Percentiles rank a stretch among this genome's conserved stretches.
Evolutionary conservation across 2,329 filamentous ascomycete genomes (phyloP).

Genomic region (Dactylellina haptotyla): DNA sequence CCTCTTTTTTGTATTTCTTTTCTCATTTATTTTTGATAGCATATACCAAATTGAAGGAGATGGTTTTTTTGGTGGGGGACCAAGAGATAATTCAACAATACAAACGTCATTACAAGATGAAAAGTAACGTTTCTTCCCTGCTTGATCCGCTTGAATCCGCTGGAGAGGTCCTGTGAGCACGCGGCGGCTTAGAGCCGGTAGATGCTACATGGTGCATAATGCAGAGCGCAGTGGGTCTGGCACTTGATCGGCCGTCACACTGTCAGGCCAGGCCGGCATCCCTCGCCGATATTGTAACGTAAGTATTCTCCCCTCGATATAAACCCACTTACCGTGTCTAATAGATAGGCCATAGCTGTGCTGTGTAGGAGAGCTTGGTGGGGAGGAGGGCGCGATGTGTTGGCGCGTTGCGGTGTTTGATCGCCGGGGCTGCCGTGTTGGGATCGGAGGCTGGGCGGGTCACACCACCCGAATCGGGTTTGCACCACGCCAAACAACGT

Average conservation of each 20-base stretch:
- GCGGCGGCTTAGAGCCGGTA: slow-evolving; percentile 7
- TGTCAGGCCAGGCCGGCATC: no score
- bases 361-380: neutral
- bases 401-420: slow-evolving; percentile 3
- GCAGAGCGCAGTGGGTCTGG: neutral
- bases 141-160: slow-evolving; percentile 29
- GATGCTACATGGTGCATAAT: no score
- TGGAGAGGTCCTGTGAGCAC: slow-evolving; percentile 2
- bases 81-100: no score
- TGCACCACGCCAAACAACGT: no score
- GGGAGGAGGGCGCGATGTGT: neutral
- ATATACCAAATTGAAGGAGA: slow-evolving; percentile 1
- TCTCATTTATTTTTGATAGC: neutral
- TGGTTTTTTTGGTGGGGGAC: no score
- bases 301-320: neutral
- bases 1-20: neutral
- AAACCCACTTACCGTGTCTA: neutral
- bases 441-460: neutral
- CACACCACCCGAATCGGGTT: slow-evolving; percentile 34
- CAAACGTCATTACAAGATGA: slow-evolving; percentile 8
- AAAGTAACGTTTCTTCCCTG: neutral
- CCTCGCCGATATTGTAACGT: no score
- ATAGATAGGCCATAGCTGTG: neutral
- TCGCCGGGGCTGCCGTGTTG: neutral
- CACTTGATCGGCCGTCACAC: no score